A percentile compares a stretch with the other conserved stretches of the same genome.
These are phyloP conservation scores for Logfia minima DNA, from an alignment of 129 eudicot species.

Conservation along the genomic window DNA sequence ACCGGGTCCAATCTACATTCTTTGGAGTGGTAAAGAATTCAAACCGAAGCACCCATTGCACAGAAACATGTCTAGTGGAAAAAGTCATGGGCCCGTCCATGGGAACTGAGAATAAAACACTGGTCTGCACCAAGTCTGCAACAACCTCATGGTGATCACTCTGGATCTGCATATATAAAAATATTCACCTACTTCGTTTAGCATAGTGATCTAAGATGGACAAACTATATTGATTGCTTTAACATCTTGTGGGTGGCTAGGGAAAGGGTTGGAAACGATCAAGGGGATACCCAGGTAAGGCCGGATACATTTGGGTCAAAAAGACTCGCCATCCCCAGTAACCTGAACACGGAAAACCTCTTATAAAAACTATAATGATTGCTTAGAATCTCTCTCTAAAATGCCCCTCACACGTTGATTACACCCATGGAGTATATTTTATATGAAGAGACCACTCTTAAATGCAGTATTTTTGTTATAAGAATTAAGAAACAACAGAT, in stretches of 20 bases:
- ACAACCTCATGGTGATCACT: slow-evolving; percentile 95
- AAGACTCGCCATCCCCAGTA: too few relatives aligned
- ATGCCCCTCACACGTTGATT: neutral
- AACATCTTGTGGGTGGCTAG: too few relatives aligned
- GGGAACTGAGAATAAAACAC: slow-evolving; percentile 88
- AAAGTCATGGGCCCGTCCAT: slow-evolving; percentile 99
- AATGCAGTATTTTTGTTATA: neutral
- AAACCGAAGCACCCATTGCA: slow-evolving; percentile 97
- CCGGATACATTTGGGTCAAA: too few relatives aligned
- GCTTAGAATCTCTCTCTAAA: neutral
- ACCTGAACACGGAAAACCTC: too few relatives aligned
- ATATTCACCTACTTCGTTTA: neutral
- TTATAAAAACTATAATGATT: neutral
- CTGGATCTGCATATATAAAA: slow-evolving; percentile 61
- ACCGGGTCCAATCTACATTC: slow-evolving; percentile 93
- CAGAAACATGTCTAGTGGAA: slow-evolving; percentile 84
- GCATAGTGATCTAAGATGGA: slow-evolving; percentile 5
- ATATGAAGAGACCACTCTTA: neutral
- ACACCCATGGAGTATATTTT: neutral
- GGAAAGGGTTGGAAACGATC: too few relatives aligned
- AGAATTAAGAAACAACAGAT: neutral
- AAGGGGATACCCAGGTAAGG: too few relatives aligned
- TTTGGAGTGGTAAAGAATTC: slow-evolving; percentile 93
- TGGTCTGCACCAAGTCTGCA: slow-evolving; percentile 94
- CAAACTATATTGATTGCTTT: neutral